Conservation (phyloP, 2,329 filamentous ascomycete genomes). For the Elsinoe arachidis region DNA sequence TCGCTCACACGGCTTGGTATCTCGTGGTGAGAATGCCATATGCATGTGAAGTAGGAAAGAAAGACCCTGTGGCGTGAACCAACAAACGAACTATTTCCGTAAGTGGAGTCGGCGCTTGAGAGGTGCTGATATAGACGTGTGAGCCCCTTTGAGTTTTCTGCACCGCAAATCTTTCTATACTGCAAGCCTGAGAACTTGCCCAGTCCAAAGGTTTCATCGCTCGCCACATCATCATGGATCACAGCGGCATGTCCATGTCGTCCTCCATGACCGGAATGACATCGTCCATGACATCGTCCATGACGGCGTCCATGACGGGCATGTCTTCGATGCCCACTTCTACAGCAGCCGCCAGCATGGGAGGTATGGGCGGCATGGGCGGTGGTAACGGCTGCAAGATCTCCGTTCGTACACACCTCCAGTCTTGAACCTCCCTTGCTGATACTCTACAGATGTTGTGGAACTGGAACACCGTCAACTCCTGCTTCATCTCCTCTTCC, state of each 20-base stretch:
- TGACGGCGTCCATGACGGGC: conserved; percentile 9
- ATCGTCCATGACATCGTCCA: conserved; percentile 12
- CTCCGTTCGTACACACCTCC: conserved; percentile 25
- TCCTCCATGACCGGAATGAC: conserved; percentile 11
- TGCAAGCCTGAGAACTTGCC: too few relatives aligned
- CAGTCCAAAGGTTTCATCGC: too few relatives aligned
- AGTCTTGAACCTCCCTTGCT: background rate
- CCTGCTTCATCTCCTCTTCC: conserved; percentile 58
- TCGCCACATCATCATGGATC: background rate
- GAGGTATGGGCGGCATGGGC: conserved; percentile 19
- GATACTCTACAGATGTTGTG: conserved; percentile 56
- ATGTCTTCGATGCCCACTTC: conserved; percentile 13
- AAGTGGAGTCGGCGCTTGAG: background rate
- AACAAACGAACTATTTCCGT: background rate
- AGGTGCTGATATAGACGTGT: too few relatives aligned
- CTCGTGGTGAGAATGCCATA: background rate
- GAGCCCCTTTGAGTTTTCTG: too few relatives aligned
- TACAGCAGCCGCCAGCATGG: conserved; percentile 10
- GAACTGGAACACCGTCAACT: conserved; percentile 67
- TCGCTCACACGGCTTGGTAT: background rate
- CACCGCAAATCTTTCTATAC: too few relatives aligned
- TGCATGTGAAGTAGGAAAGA: background rate
- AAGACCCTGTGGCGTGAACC: background rate
- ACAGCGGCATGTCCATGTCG: conserved; percentile 15
- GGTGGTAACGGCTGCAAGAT: conserved; percentile 28